phyloP scores from a whole-genome alignment of 768 basidiomycete genomes.

The Trametes cingulata region DNA sequence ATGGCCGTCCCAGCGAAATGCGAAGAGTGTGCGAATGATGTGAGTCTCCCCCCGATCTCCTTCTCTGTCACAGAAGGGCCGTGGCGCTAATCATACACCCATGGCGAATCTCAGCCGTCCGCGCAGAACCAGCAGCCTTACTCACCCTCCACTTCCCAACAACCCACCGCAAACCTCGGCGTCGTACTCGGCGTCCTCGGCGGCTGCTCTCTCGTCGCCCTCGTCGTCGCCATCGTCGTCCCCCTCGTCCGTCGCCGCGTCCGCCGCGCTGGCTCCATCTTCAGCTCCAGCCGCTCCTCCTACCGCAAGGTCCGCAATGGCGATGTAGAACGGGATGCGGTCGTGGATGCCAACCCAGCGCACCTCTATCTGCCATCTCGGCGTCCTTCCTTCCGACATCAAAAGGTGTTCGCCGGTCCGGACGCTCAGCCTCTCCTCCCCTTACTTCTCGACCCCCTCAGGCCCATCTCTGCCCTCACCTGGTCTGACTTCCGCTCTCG shows the following conservation, averaged over 20 bases:
- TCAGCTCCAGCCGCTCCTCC: not conserved
- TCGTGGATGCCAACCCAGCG: not conserved
- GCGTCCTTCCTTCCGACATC: conserved; percentile 25
- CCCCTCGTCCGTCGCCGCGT: conserved; percentile 19
- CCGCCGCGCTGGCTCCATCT: not conserved
- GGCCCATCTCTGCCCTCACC: conserved; percentile 29
- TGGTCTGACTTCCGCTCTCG: conserved; percentile 30
- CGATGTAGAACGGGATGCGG: not conserved
- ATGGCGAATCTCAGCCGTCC: conserved; percentile 3
- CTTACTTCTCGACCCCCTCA: conserved; percentile 24
- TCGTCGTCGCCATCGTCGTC: conserved; percentile 22
- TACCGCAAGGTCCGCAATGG: conserved; percentile 5
- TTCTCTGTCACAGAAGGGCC: conserved; percentile 12
- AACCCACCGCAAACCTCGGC: conserved; percentile 17
- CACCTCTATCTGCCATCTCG: conserved; percentile 21
- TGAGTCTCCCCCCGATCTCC: conserved; percentile 14
- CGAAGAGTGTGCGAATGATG: conserved; percentile 15
- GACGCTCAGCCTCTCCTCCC: conserved; percentile 24
- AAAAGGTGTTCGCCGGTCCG: conserved; percentile 28
- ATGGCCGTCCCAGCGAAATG: conserved; percentile 17
- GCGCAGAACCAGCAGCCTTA: not conserved
- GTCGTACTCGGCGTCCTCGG: conserved; percentile 26
- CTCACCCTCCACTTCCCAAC: not conserved
- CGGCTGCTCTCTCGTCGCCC: conserved; percentile 20
- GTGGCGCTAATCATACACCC: conserved; percentile 12